These are phyloP conservation scores for Alternaria arbusti DNA, from an alignment of 2,329 filamentous ascomycete genomes.

Conservation along the genomic window DNA sequence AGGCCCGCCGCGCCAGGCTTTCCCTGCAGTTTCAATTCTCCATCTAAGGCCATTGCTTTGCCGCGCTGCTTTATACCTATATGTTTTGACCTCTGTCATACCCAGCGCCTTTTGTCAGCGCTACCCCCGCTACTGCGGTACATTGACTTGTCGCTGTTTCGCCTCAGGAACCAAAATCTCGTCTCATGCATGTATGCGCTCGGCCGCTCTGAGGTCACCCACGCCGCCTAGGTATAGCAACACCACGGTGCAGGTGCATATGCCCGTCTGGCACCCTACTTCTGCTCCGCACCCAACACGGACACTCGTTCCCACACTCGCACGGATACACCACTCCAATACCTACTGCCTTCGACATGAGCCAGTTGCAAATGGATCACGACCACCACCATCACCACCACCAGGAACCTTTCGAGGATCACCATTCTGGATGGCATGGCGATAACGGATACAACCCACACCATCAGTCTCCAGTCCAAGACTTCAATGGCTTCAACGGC, in stretches of 20 bases:
- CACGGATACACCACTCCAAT: constrained; percentile 27
- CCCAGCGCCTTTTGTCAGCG: constrained; percentile 39
- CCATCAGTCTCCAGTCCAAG: constrained; percentile 50
- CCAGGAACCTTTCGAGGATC: constrained; percentile 46
- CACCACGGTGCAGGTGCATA: constrained; percentile 40
- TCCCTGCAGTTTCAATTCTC: constrained; percentile 39
- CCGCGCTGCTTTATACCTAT: constrained; percentile 27
- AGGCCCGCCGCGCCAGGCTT: constrained; percentile 38
- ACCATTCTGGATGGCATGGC: constrained; percentile 41
- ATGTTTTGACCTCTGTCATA: constrained; percentile 29
- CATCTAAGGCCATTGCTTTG: constrained; percentile 28
- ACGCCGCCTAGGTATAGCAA: constrained; percentile 38
- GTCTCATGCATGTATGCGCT: constrained; percentile 50
- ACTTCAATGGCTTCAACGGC: constrained; percentile 48
- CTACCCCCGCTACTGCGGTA: constrained; percentile 31
- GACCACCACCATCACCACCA: constrained; percentile 38
- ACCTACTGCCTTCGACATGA: constrained; percentile 41
- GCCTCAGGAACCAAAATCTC: constrained; percentile 44
- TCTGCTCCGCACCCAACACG: constrained; percentile 32
- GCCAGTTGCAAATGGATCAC: constrained; percentile 52
- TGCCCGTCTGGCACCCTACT: constrained; percentile 36
- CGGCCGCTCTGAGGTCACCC: constrained; percentile 40
- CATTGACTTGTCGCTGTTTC: constrained; percentile 37
- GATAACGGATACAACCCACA: constrained; percentile 39
- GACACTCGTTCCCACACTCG: constrained; percentile 32